Evolutionary conservation across 148 eudicot species (phyloP), one percentile per base, ranked within the genome.

Genomic region (Tetragonia tetragonoides): DNA sequence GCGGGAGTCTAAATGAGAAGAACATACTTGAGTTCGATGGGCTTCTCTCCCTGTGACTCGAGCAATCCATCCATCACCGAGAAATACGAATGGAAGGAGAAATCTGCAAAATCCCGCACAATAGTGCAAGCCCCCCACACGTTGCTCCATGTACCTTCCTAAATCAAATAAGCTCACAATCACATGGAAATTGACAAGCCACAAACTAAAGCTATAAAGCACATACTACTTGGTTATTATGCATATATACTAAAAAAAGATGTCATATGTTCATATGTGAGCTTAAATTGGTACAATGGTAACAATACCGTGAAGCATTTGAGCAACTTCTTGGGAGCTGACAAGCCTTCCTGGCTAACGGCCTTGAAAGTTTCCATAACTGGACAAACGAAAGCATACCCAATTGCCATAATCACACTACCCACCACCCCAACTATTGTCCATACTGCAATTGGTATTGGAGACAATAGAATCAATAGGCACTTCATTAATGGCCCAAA

Each of bases 301-400:
- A 67, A 16, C 12, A 17, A 10, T 82, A 82, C 84, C 78, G 80
- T 77, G 39, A 82, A 12, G 57, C 84, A 82, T 66, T 42, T 60
- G 53, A 82, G 17, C 70, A 82, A 47, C 81, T 73, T 82, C 75
- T 40, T 12, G 21, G 65, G 37, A 73, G 54, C 6, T 72, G 81
- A 49, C 8, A 79, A 73, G 23, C 51, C 77, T 73, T 82, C 84
- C 70, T 67, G 24, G 68, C 84, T 82, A 24, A 82, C 28, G 12
- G 84, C 81, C 81, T 68, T 82, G 73, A 77, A 82, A 74, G 84
- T 82, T 77, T 82, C 84, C 78, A 77, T 73, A 59, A 82, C 78
- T 57, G 84, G 84, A 81, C 84, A 82, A 44, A 77, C 28, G 14
- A 67, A 79, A 49, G 84, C 84, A 61, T 82, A 82, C 23, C 49